Percentiles rank a stretch among this genome's conserved stretches.
Conservation (phyloP, 192 early-diverging fungal species). For the Coemansia sp. region DNA sequence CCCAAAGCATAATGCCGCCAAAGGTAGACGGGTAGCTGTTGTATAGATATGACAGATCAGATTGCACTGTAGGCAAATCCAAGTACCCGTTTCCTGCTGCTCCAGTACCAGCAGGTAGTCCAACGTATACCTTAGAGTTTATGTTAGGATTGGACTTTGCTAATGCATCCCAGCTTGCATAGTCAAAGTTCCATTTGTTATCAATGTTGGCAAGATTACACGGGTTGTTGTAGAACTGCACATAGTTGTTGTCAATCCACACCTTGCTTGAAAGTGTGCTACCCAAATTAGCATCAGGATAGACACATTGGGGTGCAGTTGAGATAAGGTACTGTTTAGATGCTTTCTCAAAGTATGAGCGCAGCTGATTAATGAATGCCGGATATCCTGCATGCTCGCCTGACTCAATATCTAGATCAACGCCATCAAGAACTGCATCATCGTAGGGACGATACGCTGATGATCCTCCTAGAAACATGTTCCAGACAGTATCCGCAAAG, state of each 20-base stretch:
- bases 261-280: conserved; percentile 53
- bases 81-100: conserved; percentile 67
- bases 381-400: conserved; percentile 59
- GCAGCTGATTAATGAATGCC: conserved; percentile 61
- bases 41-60: conserved; percentile 49
- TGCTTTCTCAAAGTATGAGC: conserved; percentile 51
- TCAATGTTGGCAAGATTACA: conserved; percentile 59
- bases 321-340: conserved; percentile 62
- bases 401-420: conserved; percentile 74
- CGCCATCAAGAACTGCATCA: conserved; percentile 70
- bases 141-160: conserved; percentile 58
- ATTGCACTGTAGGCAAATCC: conserved; percentile 36
- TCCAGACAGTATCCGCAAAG: conserved; percentile 75
- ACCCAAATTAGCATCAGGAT: conserved; percentile 66
- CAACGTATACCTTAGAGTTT: conserved; percentile 63
- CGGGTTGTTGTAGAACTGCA: conserved; percentile 85
- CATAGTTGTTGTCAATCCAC: conserved; percentile 67
- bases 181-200: conserved; percentile 70
- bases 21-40: conserved; percentile 58
- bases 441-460: conserved; percentile 67
- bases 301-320: conserved; percentile 75
- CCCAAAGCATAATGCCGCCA: conserved; percentile 78
- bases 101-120: conserved; percentile 59
- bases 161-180: conserved; percentile 65
- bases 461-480: conserved; percentile 71